Evolutionary conservation across 768 basidiomycete species (phyloP), one percentile per base, ranked within the genome.

Genomic region (Lepiota venenata): DNA sequence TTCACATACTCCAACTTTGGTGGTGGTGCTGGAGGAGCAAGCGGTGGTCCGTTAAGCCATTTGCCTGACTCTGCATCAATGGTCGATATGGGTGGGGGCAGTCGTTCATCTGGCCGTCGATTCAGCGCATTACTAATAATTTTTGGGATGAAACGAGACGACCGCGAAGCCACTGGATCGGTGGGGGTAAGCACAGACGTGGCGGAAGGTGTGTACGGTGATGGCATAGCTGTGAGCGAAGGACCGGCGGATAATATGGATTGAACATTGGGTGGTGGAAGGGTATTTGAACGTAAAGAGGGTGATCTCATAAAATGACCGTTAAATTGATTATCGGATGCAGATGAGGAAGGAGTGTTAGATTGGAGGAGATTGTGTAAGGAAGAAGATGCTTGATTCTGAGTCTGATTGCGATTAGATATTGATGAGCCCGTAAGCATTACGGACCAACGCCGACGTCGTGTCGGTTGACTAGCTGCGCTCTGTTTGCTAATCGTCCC

Each of bases 1-100:
- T 96, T 96, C 54, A 94, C 88, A 62, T 93, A 94, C 67, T 95
- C 93, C 37, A 95, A 69, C 66, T 93, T 93, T 1, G 91, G 89
- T 9, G 91, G 85, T 18, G 89, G 85, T 1, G 61, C 58, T 27
- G 66, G 68, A 21, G 46, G 53, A 21, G 44, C 35, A 32, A 38
- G 53, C 8, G 46, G 46, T 39, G 52, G 45, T n/a, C 27, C 39
- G 27, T n/a, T 55, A 36, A 55, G 22, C 53, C 53, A 55, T 56
- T 68, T 75, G 46, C 66, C 60, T 3, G 62, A 59, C n/a, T 84
- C 82, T 20, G 62, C 51, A 47, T 80, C 78, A 1, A 65, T 52
- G n/a, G 66, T 67, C 54, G 73, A 76, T 37, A 69, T 56, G 27
- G 68, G 56, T 16, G 73, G 63, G 22, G 73, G 61, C 45, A 73